These are phyloP conservation scores for Lentinula aciculospora DNA, from an alignment of 768 basidiomycete species.

Conservation along the genomic window DNA sequence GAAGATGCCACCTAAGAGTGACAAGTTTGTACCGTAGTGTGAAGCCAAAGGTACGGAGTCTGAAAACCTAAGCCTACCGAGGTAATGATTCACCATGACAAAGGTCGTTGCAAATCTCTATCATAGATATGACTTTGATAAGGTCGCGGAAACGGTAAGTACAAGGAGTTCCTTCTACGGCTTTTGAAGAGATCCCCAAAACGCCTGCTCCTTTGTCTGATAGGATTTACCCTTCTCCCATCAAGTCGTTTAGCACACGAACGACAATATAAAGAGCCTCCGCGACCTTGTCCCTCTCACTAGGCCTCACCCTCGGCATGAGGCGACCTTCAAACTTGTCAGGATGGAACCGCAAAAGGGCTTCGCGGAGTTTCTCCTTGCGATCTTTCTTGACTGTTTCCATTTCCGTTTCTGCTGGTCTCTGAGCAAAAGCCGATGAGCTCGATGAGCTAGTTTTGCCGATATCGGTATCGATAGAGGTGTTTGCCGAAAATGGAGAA, in stretches of 20 bases:
- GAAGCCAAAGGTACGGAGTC: not conserved
- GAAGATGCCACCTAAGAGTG: not conserved
- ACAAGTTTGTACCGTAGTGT: not conserved
- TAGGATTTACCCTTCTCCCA: conserved; percentile 25
- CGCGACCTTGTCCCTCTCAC: conserved; percentile 43
- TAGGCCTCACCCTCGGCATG: conserved; percentile 41
- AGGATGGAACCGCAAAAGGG: conserved; percentile 71
- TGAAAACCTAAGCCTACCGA: not conserved
- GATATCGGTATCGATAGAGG: not conserved
- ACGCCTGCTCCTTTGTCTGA: not conserved
- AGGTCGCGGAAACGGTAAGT: not conserved
- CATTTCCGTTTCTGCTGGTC: conserved; percentile 17
- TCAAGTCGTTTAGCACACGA: conserved; percentile 51
- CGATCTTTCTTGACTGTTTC: conserved; percentile 44
- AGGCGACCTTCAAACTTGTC: conserved; percentile 79
- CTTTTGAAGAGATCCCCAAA: not conserved
- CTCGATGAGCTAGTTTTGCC: not conserved
- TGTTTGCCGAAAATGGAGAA: not conserved
- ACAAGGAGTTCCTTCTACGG: not conserved
- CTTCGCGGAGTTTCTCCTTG: conserved; percentile 61
- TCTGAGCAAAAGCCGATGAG: not conserved
- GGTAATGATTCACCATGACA: not conserved
- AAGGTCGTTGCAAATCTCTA: not conserved
- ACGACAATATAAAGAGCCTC: conserved; percentile 63
- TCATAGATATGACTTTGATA: not conserved